Base-by-base conservation (phyloP, 345 rosid species). In the Corymbia maculata region DNA sequence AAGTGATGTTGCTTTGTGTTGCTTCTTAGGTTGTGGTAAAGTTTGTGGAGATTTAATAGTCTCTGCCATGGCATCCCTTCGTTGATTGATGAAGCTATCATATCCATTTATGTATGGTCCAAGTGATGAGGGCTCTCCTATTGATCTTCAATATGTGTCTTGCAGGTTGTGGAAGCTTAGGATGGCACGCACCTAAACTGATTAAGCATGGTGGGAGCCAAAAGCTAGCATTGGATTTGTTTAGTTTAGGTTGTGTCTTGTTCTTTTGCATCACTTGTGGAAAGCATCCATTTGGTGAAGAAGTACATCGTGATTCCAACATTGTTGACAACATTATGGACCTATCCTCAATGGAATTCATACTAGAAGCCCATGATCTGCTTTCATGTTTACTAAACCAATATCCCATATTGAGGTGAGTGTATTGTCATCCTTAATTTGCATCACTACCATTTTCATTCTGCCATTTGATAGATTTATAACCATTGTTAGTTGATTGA, bases 111-210 rank as follows among this genome's bases (percentile, higher is more conserved):
- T 9, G 12, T 50, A 50, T 9, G 51, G 10, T 50, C 51, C 8
- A 12, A 50, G 51, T 8, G 12, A 50, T 50, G 51, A 50, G 7
- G 51, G 12, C 51, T 50, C 51, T 50, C 12, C 12, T 50, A 12
- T 50, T 50, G 42, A 50, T 6, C 51, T 9, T 50, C 12, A 3
- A 50, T 50, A 50, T 14, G 42, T 88, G 88, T 55, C 52, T 85
- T 92, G 89, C 92, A 97, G 99, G 97, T 88, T 95, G 42, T 36
- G 42, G 42, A 36, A 36, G 42, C 42, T 36, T 36, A 36, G 42
- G 42, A 36, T 36, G 42, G 99, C 99, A 97, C 94, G 95, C 99
- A 80, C 99, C 99, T 64, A 99, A 97, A 89, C 99, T 95, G 89
- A 99, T 97, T 89, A 94, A 92, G 68, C 95, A 91, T 36, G 42